Conservation (phyloP, 257 asterid genomes). For the Solanum pennellii region DNA sequence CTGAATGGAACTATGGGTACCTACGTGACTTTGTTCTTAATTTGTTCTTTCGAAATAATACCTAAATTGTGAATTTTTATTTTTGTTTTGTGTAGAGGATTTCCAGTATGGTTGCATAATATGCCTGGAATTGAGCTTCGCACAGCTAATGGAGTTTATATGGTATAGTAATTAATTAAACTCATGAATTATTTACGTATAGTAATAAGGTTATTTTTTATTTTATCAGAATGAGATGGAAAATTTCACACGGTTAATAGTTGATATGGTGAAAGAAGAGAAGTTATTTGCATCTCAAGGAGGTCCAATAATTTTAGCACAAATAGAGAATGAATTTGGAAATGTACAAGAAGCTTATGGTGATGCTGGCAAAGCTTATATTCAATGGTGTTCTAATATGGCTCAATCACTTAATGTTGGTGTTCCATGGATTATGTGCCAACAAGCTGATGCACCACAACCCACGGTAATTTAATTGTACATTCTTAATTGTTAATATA, state of each 20-base stretch:
- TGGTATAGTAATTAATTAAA: slow-evolving; percentile 18
- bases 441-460: slow-evolving; percentile 55
- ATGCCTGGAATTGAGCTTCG: slow-evolving; percentile 45
- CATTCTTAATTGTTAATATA: not conserved
- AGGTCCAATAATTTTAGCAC: slow-evolving; percentile 73
- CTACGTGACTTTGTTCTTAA: not conserved
- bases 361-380: slow-evolving; percentile 52
- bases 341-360: slow-evolving; percentile 44
- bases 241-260: slow-evolving; percentile 53
- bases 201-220: not conserved
- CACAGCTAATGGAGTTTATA: slow-evolving; percentile 41
- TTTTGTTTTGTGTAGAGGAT: slow-evolving; percentile 28
- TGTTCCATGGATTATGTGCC: slow-evolving; percentile 92
- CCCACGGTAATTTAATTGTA: slow-evolving; percentile 30
- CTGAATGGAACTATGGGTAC: slow-evolving; percentile 87
- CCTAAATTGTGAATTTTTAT: too few species aligned
- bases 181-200: not conserved
- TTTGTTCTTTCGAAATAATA: too few species aligned
- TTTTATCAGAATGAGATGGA: slow-evolving; percentile 58
- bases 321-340: slow-evolving; percentile 85
- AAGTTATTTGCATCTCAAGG: slow-evolving; percentile 82
- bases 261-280: slow-evolving; percentile 55
- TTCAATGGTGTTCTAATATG: slow-evolving; percentile 58
- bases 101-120: slow-evolving; percentile 73
- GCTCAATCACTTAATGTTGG: slow-evolving; percentile 52